phyloP scores from a whole-genome alignment of 768 basidiomycete species.

The Clavaria fumosa region DNA sequence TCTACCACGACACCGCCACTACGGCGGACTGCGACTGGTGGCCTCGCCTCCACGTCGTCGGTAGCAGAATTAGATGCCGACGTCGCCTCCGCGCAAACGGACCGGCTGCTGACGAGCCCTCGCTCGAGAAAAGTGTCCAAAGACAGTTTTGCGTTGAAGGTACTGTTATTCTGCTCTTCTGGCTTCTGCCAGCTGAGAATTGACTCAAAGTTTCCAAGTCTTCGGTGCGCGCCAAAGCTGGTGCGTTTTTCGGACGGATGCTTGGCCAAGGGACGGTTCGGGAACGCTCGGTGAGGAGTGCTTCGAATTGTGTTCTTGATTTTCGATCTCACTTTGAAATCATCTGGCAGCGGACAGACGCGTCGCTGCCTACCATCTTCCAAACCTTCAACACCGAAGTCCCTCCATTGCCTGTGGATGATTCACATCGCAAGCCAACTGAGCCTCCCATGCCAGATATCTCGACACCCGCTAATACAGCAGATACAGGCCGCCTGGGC shows the following conservation, averaged over 20 bases:
- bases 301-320: constrained; percentile 6
- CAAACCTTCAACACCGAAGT: constrained; percentile 35
- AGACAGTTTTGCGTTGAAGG: constrained; percentile 14
- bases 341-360: constrained; percentile 53
- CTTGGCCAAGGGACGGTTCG: constrained; percentile 47
- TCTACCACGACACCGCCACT: too few species aligned
- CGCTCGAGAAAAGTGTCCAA: constrained; percentile 26
- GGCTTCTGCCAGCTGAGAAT: constrained; percentile 2
- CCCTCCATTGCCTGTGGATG: constrained; percentile 37
- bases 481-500: too few species aligned
- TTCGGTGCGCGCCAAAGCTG: constrained; percentile 66
- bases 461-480: too few species aligned
- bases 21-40: too few species aligned
- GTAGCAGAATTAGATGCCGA: too few species aligned
- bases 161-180: constrained; percentile 7
- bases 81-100: too few species aligned
- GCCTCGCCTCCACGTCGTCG: too few species aligned
- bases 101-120: constrained; percentile 35
- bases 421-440: constrained; percentile 20
- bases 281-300: constrained; percentile 47
- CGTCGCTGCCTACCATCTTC: constrained; percentile 20
- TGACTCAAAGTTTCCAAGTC: constrained; percentile 29
- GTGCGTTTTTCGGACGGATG: constrained; percentile 69
- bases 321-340: constrained; percentile 9
- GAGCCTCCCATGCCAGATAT: constrained; percentile 37